Evolutionary conservation across 495 filamentous ascomycete genomes (phyloP).

Genomic region (Aeminium ludgeri): DNA sequence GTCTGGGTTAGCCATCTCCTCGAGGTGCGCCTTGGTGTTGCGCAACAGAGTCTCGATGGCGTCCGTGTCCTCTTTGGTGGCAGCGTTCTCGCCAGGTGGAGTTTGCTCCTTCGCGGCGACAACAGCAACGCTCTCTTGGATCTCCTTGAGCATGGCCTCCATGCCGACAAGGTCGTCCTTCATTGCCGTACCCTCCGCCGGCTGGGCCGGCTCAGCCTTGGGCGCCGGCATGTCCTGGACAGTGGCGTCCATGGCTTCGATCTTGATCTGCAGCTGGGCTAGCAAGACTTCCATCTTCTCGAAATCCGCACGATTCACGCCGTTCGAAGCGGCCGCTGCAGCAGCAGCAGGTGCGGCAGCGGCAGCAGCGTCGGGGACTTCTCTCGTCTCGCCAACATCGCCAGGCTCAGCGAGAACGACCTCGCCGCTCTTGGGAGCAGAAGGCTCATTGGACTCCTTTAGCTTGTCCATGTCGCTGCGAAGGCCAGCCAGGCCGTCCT

Average conservation of each 20-base stretch:
- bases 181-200: slow-evolving; percentile 23
- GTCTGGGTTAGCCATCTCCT: slow-evolving; percentile 53
- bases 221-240: slow-evolving; percentile 22
- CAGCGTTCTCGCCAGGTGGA: slow-evolving; percentile 36
- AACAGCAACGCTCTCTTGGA: slow-evolving; percentile 39
- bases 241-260: slow-evolving; percentile 57
- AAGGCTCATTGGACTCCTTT: too few relatives aligned
- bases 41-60: slow-evolving; percentile 77
- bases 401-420: slow-evolving; percentile 26
- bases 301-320: slow-evolving; percentile 49
- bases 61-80: slow-evolving; percentile 66
- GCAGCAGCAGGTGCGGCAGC: slow-evolving; percentile 41
- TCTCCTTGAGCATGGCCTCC: slow-evolving; percentile 37
- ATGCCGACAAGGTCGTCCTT: slow-evolving; percentile 46
- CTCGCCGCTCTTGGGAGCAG: slow-evolving; percentile 25
- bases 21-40: slow-evolving; percentile 67
- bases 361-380: slow-evolving; percentile 23
- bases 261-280: slow-evolving; percentile 62
- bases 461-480: slow-evolving; percentile 64
- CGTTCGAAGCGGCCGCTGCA: slow-evolving; percentile 27
- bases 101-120: slow-evolving; percentile 29
- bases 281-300: slow-evolving; percentile 71
- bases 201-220: neutral
- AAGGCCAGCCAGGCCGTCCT: slow-evolving; percentile 54
- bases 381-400: slow-evolving; percentile 4